These are phyloP conservation scores for Cystofilobasidium macerans DNA, from an alignment of 768 basidiomycete species.

Conservation along the genomic window DNA sequence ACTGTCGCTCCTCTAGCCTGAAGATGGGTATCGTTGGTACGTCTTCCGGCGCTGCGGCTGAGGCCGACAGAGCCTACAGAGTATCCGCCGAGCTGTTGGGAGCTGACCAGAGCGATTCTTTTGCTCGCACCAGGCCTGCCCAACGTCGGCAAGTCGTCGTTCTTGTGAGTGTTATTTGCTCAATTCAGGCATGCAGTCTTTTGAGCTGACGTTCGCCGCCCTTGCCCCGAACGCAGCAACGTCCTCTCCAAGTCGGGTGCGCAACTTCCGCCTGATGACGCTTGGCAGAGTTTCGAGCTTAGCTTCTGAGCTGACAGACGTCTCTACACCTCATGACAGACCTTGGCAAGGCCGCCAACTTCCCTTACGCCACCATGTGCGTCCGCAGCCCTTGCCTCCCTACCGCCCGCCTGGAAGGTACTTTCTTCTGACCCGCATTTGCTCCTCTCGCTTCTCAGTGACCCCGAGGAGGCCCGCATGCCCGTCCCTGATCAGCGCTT, in stretches of 20 bases:
- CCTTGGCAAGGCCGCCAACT: slow-evolving; percentile 91
- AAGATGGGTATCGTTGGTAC: slow-evolving; percentile 97
- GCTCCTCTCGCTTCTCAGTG: slow-evolving; percentile 49
- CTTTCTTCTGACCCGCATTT: too few species aligned
- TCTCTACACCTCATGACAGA: slow-evolving; percentile 42
- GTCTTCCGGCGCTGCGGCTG: too few species aligned
- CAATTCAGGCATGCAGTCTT: too few species aligned
- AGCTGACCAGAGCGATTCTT: not conserved
- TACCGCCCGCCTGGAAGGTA: too few species aligned
- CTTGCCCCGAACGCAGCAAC: slow-evolving; percentile 44
- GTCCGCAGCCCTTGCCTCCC: too few species aligned
- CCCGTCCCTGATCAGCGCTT: slow-evolving; percentile 89
- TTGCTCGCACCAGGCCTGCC: slow-evolving; percentile 54
- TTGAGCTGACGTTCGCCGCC: not conserved
- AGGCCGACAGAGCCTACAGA: too few species aligned
- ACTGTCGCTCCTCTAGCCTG: slow-evolving; percentile 10
- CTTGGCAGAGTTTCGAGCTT: not conserved
- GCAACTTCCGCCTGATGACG: not conserved
- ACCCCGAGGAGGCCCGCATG: slow-evolving; percentile 83
- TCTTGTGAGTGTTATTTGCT: slow-evolving; percentile 46
- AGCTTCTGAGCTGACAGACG: not conserved
- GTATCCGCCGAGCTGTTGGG: slow-evolving; percentile 3
- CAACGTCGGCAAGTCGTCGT: slow-evolving; percentile 98
- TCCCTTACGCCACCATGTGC: slow-evolving; percentile 57
- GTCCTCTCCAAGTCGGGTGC: slow-evolving; percentile 77